Evolutionary conservation across 495 filamentous ascomycete genomes (phyloP).

Genomic region (Penicillium herquei): DNA sequence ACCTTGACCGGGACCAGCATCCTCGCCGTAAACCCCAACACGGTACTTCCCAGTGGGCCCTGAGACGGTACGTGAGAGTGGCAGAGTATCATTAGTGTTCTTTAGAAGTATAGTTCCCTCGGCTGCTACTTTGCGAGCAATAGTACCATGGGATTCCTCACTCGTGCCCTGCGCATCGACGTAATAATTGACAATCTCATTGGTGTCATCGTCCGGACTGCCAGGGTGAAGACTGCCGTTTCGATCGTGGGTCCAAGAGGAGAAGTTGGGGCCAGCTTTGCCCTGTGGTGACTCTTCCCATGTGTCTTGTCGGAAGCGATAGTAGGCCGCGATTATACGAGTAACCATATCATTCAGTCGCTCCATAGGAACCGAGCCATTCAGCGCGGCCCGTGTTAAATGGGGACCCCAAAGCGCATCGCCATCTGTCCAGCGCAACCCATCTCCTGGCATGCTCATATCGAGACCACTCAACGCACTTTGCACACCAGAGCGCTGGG

Average conservation of each 20-base stretch:
- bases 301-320: conserved; percentile 82
- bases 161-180: conserved; percentile 70
- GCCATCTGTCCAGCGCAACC: conserved; percentile 71
- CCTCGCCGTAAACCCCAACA: conserved; percentile 82
- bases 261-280: conserved; percentile 82
- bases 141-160: conserved; percentile 60
- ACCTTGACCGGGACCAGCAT: conserved; percentile 66
- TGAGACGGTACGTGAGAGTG: conserved; percentile 57
- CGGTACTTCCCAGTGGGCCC: conserved; percentile 42
- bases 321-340: conserved; percentile 89
- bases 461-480: conserved; percentile 83
- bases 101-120: conserved; percentile 88
- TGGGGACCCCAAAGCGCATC: conserved; percentile 77
- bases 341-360: conserved; percentile 93
- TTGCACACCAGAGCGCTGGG: conserved; percentile 77
- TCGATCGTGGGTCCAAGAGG: conserved; percentile 77
- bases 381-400: conserved; percentile 75
- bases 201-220: conserved; percentile 52
- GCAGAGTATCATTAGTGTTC: conserved; percentile 63
- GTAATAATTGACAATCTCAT: conserved; percentile 72
- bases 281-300: conserved; percentile 54
- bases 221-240: conserved; percentile 65
- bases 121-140: conserved; percentile 71
- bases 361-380: conserved; percentile 77
- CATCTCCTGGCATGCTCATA: conserved; percentile 96